Conservation (phyloP, 306 rosid genomes). For the Astragalus membranaceus region DNA sequence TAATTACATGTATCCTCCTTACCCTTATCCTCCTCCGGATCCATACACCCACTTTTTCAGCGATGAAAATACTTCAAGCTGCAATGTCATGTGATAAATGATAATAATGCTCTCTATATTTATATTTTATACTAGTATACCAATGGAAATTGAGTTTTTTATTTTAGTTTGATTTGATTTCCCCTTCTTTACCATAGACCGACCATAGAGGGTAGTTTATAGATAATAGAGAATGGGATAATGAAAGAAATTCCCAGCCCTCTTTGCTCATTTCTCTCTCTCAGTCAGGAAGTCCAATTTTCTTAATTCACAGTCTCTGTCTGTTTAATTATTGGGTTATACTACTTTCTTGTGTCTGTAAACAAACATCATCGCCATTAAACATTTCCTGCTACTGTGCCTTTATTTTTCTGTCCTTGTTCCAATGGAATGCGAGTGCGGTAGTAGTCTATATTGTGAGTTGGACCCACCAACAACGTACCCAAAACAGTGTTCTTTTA, state of each 20-base stretch:
- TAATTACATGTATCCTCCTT: conserved; percentile 47
- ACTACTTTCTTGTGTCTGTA: too few relatives aligned
- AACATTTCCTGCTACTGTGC: background rate
- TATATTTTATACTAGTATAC: too few relatives aligned
- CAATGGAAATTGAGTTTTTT: too few relatives aligned
- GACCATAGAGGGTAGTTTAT: too few relatives aligned
- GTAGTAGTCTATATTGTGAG: conserved; percentile 17
- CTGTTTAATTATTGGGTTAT: background rate
- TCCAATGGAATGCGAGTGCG: background rate
- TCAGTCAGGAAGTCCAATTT: background rate
- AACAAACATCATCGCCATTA: background rate
- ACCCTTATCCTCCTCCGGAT: conserved; percentile 43
- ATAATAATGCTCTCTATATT: background rate
- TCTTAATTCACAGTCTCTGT: background rate
- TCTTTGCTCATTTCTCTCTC: background rate
- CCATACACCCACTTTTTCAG: conserved; percentile 62
- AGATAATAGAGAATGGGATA: background rate
- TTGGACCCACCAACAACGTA: background rate
- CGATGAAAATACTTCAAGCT: conserved; percentile 83
- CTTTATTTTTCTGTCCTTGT: background rate
- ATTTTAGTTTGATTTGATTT: too few relatives aligned
- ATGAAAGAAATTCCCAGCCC: background rate
- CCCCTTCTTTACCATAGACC: too few relatives aligned
- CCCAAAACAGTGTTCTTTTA: background rate
- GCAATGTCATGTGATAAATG: conserved; percentile 44